phyloP scores from a whole-genome alignment of 768 basidiomycete species.

The Chalciporus sphaerocephalus region DNA sequence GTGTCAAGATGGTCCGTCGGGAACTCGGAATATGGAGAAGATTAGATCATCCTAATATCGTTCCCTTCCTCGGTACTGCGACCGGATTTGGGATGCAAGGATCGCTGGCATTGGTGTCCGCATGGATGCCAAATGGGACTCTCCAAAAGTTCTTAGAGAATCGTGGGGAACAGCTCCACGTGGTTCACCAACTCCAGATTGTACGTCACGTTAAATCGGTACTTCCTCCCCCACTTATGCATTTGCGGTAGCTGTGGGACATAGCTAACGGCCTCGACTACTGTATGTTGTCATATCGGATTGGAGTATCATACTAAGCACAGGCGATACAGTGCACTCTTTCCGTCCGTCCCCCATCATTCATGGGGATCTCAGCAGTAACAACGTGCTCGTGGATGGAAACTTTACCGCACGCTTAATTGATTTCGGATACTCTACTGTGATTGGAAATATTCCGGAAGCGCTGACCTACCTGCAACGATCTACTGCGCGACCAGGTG shows the following conservation, averaged over 20 bases:
- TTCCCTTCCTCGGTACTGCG: too few relatives aligned
- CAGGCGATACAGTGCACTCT: constrained; percentile 8
- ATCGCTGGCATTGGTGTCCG: too few relatives aligned
- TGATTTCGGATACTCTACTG: constrained; percentile 40
- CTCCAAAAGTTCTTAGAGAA: too few relatives aligned
- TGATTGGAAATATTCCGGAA: not conserved
- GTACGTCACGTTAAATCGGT: too few relatives aligned
- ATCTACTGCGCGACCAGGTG: constrained; percentile 25
- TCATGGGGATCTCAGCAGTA: constrained; percentile 7
- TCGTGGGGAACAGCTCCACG: too few relatives aligned
- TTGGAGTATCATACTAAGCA: not conserved
- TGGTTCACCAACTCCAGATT: too few relatives aligned
- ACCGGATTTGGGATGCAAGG: too few relatives aligned
- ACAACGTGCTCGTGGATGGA: constrained; percentile 5
- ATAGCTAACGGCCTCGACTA: constrained; percentile 9
- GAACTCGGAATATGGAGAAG: too few relatives aligned
- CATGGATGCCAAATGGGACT: too few relatives aligned
- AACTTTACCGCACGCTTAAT: constrained; percentile 33
- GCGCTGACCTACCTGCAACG: not conserved
- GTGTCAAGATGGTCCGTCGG: too few relatives aligned
- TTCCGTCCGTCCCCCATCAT: constrained; percentile 3
- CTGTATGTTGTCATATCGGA: not conserved
- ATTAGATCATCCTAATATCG: too few relatives aligned
- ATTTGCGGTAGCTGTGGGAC: constrained; percentile 8
- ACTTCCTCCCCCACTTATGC: too few relatives aligned